Evolutionary conservation across 116 monocot species (phyloP), one percentile per base, ranked within the genome.

Genomic region (Cymodocea nodosa): DNA sequence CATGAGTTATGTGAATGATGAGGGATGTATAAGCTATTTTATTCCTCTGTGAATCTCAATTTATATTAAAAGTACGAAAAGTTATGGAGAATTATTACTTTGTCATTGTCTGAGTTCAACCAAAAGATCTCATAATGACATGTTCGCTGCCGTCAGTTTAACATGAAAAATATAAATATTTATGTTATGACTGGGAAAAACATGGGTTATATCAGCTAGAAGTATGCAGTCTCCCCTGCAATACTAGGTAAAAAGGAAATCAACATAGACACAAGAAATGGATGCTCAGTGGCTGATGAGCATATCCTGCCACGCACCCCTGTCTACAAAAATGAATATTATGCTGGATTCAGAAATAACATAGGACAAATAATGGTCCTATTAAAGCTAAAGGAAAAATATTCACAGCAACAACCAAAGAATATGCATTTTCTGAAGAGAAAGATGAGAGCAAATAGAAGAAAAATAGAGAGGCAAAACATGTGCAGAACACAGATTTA

Each of bases 261-360:
- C 19, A 53, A 71, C 22, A 95, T 70, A 70, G 82, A 80, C 8
- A 87, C 95, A 59, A 87, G 81, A 65, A 95, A 68, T 63, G 95
- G 95, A 37, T 56, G 71, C 2, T 87, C 85, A 51, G 63, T 78
- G 22, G 83, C 52, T 49, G 89, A 84, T 55, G 95, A 81, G 49
- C 83, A 75, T 83, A 90, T 74, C 71, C 81, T 84, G 70, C 95
- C 95, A 73, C 90, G 90, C 77, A 95, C 67, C 49, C 90, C 87
- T 36, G 79, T 74, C 95, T 95, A 62, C 65, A 75, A 63, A 16
- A 64, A 7, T 2, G n/a, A 23, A 53, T 72, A 44, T 70, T 23
- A 24, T 15, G 9, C 8, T 30, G 14, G 52, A 53, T 14, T 39
- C 9, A 39, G 39, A 39, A n/a, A 50, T 17, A 12, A n/a, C 8